Base-by-base conservation (phyloP, 2,329 filamentous ascomycete genomes). In the Colletotrichum navitas region DNA sequence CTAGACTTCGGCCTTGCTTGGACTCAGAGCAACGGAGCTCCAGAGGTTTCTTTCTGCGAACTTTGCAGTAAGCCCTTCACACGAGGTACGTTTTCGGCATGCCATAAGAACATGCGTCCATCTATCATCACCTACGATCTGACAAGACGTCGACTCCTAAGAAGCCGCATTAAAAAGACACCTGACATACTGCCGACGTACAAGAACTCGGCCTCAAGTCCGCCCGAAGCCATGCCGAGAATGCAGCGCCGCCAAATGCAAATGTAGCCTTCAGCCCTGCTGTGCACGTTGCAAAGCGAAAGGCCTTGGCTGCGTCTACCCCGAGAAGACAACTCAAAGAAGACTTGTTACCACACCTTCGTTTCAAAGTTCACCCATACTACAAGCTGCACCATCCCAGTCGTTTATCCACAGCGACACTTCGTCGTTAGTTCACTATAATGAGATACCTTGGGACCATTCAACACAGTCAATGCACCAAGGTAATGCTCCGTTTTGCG, bases 31-130 rank as follows among this genome's bases (percentile, higher is more conserved):
- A 10, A 39, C 49, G 3, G 5, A 26, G 12, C 51, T 8, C 16
- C n/a, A 16, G 29, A 39, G 5, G 36, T 73, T 5, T 18, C 45
- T 2, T 66, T 73, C 41, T 73, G 70, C 55, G 29, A 18, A 12
- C 52, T 73, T n/a, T 73, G 70, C 36, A 52, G 45, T 26, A 72
- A 70, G 26, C 70, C 70, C 11, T 70, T 72, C 29, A 66, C 34
- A 24, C 56, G 64, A 62, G 63, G 70, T 70, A 11, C 14, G 54
- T 59, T 8, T 7, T 18, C 11, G n/a, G 24, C 43, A 26, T 8
- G 2, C 6, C 7, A 29, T 5, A 14, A 5, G 29, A 4, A 32
- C 36, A 18, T 24, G 26, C 29, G 2, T 26, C 3, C 59, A 47
- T 32, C 8, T 16, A 36, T 36, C 32, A 36, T 36, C 12, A 8